Conservation (phyloP, 148 eudicot genomes). For the Heliamphora exappendiculata region DNA sequence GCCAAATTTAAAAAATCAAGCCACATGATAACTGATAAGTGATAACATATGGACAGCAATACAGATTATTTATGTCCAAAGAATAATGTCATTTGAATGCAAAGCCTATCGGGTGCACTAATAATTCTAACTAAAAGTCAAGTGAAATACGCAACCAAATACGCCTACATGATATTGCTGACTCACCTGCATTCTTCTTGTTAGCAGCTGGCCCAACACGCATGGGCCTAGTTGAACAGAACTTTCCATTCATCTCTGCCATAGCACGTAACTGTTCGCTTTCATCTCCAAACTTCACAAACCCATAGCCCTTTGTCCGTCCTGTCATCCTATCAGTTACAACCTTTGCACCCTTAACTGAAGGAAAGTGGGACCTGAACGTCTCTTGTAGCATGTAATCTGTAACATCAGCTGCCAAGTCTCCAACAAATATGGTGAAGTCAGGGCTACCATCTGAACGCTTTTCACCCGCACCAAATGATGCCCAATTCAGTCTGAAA, state of each 20-base stretch:
- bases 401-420: slow-evolving; percentile 81
- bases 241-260: slow-evolving; percentile 88
- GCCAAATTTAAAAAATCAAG: slow-evolving; percentile 5
- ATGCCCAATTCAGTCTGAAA: slow-evolving; percentile 90
- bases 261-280: slow-evolving; percentile 77
- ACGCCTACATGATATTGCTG: slow-evolving; percentile 32
- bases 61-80: neutral
- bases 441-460: slow-evolving; percentile 62
- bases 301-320: slow-evolving; percentile 88
- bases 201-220: slow-evolving; percentile 88
- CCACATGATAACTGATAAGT: too few relatives aligned
- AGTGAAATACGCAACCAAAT: neutral
- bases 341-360: slow-evolving; percentile 91
- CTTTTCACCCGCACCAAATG: slow-evolving; percentile 77
- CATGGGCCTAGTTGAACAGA: slow-evolving; percentile 79
- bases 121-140: neutral
- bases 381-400: slow-evolving; percentile 81
- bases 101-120: neutral
- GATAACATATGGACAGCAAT: slow-evolving; percentile 7
- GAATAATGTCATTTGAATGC: neutral
- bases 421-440: slow-evolving; percentile 87
- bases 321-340: slow-evolving; percentile 79
- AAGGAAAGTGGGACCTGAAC: slow-evolving; percentile 60
- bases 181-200: slow-evolving; percentile 51
- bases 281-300: slow-evolving; percentile 86